These are phyloP conservation scores for Aspergillus versicolor DNA, from an alignment of 2,329 filamentous ascomycete species.

Conservation along the genomic window DNA sequence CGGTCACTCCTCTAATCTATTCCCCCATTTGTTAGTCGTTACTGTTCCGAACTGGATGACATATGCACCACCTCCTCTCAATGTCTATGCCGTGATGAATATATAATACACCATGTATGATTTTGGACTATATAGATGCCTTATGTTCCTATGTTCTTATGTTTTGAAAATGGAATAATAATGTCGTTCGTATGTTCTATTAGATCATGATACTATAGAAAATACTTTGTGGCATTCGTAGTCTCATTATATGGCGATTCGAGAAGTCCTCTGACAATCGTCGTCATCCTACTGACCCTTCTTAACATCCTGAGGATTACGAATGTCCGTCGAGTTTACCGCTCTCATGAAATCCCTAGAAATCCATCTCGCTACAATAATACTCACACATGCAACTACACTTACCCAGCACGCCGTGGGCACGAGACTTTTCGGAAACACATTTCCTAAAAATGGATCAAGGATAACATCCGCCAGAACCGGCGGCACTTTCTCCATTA, in stretches of 20 bases:
- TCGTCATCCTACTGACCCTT: slow-evolving; percentile 17
- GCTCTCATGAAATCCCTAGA: slow-evolving; percentile 25
- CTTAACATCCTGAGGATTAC: slow-evolving; percentile 12
- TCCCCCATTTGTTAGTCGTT: not conserved
- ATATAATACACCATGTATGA: not conserved
- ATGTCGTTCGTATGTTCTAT: not conserved
- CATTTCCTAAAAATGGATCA: slow-evolving; percentile 78
- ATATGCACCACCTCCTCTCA: not conserved
- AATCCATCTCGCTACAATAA: slow-evolving; percentile 43
- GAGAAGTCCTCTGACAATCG: not conserved
- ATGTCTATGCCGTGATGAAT: not conserved
- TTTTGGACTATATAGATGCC: not conserved
- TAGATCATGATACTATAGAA: not conserved
- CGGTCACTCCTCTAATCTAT: not conserved
- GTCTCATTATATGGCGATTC: not conserved
- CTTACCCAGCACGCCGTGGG: slow-evolving; percentile 70
- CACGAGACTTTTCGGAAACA: slow-evolving; percentile 74
- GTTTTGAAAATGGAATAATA: not conserved
- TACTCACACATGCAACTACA: slow-evolving; percentile 56
- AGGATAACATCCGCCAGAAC: slow-evolving; percentile 80
- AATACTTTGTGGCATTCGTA: not conserved
- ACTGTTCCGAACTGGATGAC: not conserved
- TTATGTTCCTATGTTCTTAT: not conserved
- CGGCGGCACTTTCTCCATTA: slow-evolving; percentile 73
- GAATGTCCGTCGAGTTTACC: slow-evolving; percentile 9